phyloP scores from a whole-genome alignment of 2,329 filamentous ascomycete species.

The Fusarium dimerum region DNA sequence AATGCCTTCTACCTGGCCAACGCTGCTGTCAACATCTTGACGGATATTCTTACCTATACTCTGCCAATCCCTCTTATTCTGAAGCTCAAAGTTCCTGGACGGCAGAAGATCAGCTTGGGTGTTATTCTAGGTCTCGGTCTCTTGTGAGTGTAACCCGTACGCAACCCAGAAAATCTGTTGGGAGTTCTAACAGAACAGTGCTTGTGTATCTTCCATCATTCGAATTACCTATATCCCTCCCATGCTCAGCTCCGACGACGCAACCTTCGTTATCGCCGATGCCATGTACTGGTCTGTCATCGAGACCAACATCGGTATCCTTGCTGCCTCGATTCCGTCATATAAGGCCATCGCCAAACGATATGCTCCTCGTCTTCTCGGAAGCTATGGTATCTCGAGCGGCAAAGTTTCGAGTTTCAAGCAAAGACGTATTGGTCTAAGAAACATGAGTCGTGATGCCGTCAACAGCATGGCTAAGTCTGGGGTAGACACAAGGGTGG shows the following conservation, averaged over 20 bases:
- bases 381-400: slow-evolving; percentile 14
- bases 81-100: slow-evolving; percentile 11
- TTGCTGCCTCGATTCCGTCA: slow-evolving; percentile 16
- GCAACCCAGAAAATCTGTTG: background rate
- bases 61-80: slow-evolving; percentile 4
- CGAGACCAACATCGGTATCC: slow-evolving; percentile 19
- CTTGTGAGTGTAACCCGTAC: slow-evolving; percentile 10
- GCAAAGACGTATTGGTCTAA: slow-evolving; percentile 15
- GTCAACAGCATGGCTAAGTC: background rate
- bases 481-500: slow-evolving; percentile 8
- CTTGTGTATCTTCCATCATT: slow-evolving; percentile 16
- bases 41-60: slow-evolving; percentile 11
- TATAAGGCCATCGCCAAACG: slow-evolving; percentile 19
- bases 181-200: background rate
- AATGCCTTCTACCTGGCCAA: slow-evolving; percentile 19
- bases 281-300: slow-evolving; percentile 22
- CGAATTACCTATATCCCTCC: slow-evolving; percentile 20
- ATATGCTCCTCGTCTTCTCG: slow-evolving; percentile 16
- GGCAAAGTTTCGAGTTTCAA: slow-evolving; percentile 17
- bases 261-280: slow-evolving; percentile 15
- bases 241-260: slow-evolving; percentile 14
- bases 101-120: slow-evolving; percentile 16
- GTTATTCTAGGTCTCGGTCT: slow-evolving; percentile 12
- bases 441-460: background rate
- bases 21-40: slow-evolving; percentile 15